These are phyloP conservation scores for Datisca glomerata DNA, from an alignment of 306 rosid genomes.

Conservation along the genomic window DNA sequence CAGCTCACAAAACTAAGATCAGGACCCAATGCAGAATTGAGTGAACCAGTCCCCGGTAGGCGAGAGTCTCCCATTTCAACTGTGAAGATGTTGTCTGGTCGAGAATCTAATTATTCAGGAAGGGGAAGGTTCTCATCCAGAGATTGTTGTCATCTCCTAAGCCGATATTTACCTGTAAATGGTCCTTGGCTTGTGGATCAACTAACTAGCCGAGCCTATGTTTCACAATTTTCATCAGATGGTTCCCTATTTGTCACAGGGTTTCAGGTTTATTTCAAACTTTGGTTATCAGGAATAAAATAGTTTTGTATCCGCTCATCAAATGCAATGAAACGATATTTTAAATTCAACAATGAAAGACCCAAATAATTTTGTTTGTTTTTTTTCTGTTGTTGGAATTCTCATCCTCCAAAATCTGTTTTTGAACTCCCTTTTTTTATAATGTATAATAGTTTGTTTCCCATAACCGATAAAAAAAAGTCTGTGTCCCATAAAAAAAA, in stretches of 20 bases:
- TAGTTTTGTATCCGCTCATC: too few species aligned
- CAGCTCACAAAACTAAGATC: constrained; percentile 69
- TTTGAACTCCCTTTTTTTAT: too few species aligned
- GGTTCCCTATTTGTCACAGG: constrained; percentile 87
- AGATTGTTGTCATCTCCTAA: constrained; percentile 77
- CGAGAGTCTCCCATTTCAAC: constrained; percentile 53
- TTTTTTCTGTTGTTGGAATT: too few species aligned
- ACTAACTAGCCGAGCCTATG: constrained; percentile 66
- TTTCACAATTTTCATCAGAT: constrained; percentile 86
- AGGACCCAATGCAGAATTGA: constrained; percentile 38
- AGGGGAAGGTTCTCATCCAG: constrained; percentile 85
- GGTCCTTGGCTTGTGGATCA: constrained; percentile 80
- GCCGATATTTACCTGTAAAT: constrained; percentile 81
- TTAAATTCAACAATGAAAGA: too few species aligned
- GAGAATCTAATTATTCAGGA: constrained; percentile 74
- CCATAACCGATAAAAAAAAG: too few species aligned
- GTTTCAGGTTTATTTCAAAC: too few species aligned
- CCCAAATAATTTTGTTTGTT: too few species aligned
- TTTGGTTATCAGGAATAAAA: too few species aligned
- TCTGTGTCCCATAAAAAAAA: too few species aligned
- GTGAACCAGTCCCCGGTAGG: constrained; percentile 40
- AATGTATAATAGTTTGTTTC: too few species aligned
- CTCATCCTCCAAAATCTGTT: too few species aligned
- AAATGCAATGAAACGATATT: too few species aligned
- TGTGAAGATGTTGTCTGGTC: constrained; percentile 83